phyloP scores from a whole-genome alignment of 1,284 basidiomycete genomes.

The Tilletia walkeri region DNA sequence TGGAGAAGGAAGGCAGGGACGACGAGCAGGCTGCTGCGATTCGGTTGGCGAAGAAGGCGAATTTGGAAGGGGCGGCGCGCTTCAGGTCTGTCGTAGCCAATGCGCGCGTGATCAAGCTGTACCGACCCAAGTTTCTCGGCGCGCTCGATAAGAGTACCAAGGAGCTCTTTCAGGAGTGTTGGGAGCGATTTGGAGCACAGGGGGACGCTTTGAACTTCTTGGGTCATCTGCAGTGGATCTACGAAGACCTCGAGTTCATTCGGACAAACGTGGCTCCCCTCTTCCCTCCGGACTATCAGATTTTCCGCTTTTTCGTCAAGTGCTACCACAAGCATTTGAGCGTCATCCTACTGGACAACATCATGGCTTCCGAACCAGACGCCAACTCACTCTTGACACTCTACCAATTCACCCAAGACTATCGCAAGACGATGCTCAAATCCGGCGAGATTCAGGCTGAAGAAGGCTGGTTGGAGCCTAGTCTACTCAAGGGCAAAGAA shows the following conservation, averaged over 20 bases:
- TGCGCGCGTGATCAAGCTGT: slow-evolving; percentile 91
- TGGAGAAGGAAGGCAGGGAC: slow-evolving; percentile 85
- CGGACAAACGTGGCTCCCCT: slow-evolving; percentile 81
- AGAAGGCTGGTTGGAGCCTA: slow-evolving; percentile 63
- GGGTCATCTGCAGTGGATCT: slow-evolving; percentile 81
- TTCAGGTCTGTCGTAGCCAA: slow-evolving; percentile 49
- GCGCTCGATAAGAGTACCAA: slow-evolving; percentile 76
- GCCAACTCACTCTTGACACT: slow-evolving; percentile 81
- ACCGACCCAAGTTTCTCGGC: slow-evolving; percentile 83
- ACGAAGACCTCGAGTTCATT: slow-evolving; percentile 87
- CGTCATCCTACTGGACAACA: slow-evolving; percentile 69
- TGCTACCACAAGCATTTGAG: slow-evolving; percentile 91
- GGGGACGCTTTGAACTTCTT: slow-evolving; percentile 73
- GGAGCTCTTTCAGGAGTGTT: slow-evolving; percentile 71
- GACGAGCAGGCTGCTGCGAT: slow-evolving; percentile 97
- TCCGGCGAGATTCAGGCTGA: background rate
- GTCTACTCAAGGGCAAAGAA: slow-evolving; percentile 84
- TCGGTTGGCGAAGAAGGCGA: slow-evolving; percentile 88
- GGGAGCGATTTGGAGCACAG: slow-evolving; percentile 62
- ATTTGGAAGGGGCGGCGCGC: slow-evolving; percentile 57
- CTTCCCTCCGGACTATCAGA: slow-evolving; percentile 89
- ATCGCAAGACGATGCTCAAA: slow-evolving; percentile 84
- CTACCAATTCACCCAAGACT: slow-evolving; percentile 91
- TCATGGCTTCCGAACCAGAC: slow-evolving; percentile 72
- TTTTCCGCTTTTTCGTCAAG: slow-evolving; percentile 77